Base-by-base conservation (phyloP, 805 yeast species). In the Sugiyamaella lignohabitans region DNA sequence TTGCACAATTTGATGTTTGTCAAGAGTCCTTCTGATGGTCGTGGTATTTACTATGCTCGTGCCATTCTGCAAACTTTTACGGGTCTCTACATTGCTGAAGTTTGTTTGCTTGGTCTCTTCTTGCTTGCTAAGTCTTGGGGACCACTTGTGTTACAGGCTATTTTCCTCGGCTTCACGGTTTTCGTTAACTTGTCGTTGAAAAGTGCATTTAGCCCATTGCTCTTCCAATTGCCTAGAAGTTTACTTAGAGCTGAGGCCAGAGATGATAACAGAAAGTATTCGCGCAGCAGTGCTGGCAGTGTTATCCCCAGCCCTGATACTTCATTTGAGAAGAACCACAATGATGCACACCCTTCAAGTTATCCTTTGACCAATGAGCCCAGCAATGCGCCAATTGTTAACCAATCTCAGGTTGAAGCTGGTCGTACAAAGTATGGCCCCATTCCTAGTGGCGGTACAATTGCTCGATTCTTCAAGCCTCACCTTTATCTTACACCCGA, bases 71-170 rank as follows among this genome's bases (percentile, higher is more conserved):
- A 91, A 68, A 82, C 94, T 0, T 74, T 91, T 62, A 81, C 82
- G 34, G 98, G 98, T 48, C 64, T 93, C 38, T 91, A 91, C 63
- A 63, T 91, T 39, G 95, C 95, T 35, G 89, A 91, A 66, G 67
- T 88, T 19, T 87, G 96, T 70, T 58, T 93, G 53, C 62, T 93
- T 45, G 97, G 96, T 46, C 65, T 93, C 47, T 89, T 87, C 62
- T 85, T 79, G 16, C 94, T 91, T 47, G 88, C 94, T 51, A 87
- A 87, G 71, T 84, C 94, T 37, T 91, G 96, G 96, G 98, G 96
- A 39, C 95, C 96, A 32, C 74, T 88, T 53, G 85, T 82, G 2
- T 66, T 91, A 45, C 86, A 84, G 63, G 80, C 79, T 1, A 71
- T 89, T 43, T 71, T 83, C 37, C 58, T 87, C 11, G 76, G 74